Evolutionary conservation across 306 rosid genomes (phyloP), one percentile per base, ranked within the genome.

Genomic region (Prunus dulcis): DNA sequence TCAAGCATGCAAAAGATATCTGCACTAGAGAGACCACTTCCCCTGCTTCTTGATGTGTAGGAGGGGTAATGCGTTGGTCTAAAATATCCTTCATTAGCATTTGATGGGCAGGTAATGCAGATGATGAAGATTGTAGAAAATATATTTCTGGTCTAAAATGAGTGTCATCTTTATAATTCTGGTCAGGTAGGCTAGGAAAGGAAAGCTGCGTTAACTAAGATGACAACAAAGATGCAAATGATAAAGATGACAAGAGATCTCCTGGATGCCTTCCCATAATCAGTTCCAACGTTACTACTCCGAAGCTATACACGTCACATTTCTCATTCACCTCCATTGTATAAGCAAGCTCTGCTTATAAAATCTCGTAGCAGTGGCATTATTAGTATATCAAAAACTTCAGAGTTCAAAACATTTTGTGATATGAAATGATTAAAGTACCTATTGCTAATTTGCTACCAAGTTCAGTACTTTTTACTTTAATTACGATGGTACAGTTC

Each of bases 281-380:
- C 2, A 41, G 49, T 68, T 75, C 80, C 14, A 80, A n/a, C 38
- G 71, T 49, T 10, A 74, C 6, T 18, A 74, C 83, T 47, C 83
- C 71, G 38, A 74, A 80, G 32, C 80, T 75, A 61, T 50, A 75
- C 0, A 74, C 62, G 18, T 68, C 72, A 9, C 66, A 68, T n/a
- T 80, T 74, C 58, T 74, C 43, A 34, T 34, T 34, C 43, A 34
- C 43, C 6, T 34, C 43, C 43, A 6, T 34, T 34, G 9, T 34
- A 34, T 34, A 34, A 34, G 43, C 43, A 34, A 34, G 43, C 43
- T 34, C 43, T 34, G 9, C 43, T 34, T 34, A 34, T 9, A 34
- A 34, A 34, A 34, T 34, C 9, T 34, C 9, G 2, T 34, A 34
- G 43, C 43, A 6, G 43, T 34, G 43, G 9, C 43, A 34, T 34